Evolutionary conservation across 2,329 filamentous ascomycete genomes (phyloP).

Genomic region (Aspergillus ruber): DNA sequence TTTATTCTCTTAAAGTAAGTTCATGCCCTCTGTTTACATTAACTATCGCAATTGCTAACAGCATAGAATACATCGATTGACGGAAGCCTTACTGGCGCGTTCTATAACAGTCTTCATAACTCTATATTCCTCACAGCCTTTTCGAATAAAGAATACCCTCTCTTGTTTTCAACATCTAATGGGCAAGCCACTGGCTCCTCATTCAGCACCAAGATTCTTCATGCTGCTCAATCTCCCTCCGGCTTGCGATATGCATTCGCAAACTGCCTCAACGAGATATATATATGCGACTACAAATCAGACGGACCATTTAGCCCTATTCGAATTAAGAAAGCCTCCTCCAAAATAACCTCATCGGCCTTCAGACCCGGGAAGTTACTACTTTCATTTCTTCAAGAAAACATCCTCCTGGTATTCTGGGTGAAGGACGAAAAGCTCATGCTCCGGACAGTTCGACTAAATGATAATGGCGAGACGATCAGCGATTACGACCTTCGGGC

Average conservation of each 20-base stretch:
- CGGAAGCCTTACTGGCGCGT: constrained; percentile 28
- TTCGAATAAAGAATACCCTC: constrained; percentile 14
- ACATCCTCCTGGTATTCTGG: constrained; percentile 14
- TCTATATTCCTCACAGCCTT: constrained; percentile 23
- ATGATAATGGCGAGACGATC: constrained; percentile 15
- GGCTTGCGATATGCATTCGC: constrained; percentile 22
- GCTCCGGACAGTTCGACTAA: constrained; percentile 23
- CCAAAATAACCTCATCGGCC: constrained; percentile 24
- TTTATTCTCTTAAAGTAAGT: no score
- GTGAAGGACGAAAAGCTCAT: constrained; percentile 16
- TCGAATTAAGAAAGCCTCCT: constrained; percentile 24
- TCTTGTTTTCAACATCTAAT: constrained; percentile 11
- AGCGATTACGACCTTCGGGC: constrained; percentile 27
- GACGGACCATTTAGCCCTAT: constrained; percentile 20
- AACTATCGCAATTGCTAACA: constrained; percentile 4
- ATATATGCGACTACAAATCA: constrained; percentile 27
- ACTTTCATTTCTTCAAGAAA: constrained; percentile 22
- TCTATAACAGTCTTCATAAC: constrained; percentile 25
- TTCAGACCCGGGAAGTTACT: constrained; percentile 28
- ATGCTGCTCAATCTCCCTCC: constrained; percentile 30
- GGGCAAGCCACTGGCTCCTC: constrained; percentile 20
- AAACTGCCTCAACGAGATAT: constrained; percentile 32
- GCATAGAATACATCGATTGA: constrained; percentile 26
- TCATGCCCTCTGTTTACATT: no score
- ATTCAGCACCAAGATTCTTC: constrained; percentile 25